These are phyloP conservation scores for Puccinia hordei DNA, from an alignment of 1,284 basidiomycete genomes.

Conservation along the genomic window DNA sequence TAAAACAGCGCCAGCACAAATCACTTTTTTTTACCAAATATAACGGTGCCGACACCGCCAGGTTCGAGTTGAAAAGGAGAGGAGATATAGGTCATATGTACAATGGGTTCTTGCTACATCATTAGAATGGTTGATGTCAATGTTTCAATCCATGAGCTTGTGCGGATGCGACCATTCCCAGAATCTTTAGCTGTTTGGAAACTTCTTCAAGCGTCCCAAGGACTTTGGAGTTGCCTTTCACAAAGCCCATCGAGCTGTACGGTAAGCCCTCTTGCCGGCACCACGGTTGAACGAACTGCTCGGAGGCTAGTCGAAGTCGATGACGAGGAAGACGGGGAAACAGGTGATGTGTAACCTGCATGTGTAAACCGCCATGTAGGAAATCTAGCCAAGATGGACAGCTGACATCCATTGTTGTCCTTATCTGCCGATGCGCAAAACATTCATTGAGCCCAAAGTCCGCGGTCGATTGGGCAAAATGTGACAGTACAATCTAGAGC, in stretches of 20 bases:
- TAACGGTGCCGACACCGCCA: not conserved
- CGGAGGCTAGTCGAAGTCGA: slow-evolving; percentile 78
- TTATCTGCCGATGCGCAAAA: slow-evolving; percentile 87
- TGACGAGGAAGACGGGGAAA: slow-evolving; percentile 94
- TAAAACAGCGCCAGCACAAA: not conserved
- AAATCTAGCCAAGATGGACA: slow-evolving; percentile 82
- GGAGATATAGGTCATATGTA: not conserved
- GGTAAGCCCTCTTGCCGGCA: slow-evolving; percentile 71
- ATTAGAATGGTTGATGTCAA: not conserved
- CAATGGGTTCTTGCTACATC: not conserved
- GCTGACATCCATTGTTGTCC: slow-evolving; percentile 93
- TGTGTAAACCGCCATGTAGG: slow-evolving; percentile 87
- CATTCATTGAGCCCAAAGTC: slow-evolving; percentile 89
- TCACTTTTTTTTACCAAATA: not conserved
- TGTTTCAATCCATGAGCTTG: slow-evolving; percentile 56
- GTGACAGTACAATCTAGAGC: slow-evolving; percentile 87
- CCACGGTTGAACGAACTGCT: slow-evolving; percentile 76
- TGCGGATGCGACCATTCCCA: slow-evolving; percentile 70
- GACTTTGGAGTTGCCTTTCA: slow-evolving; percentile 78
- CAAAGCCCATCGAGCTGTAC: slow-evolving; percentile 85
- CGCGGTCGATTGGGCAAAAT: slow-evolving; percentile 91
- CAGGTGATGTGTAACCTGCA: slow-evolving; percentile 95
- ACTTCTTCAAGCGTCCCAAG: slow-evolving; percentile 74
- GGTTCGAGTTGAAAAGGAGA: not conserved
- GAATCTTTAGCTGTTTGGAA: slow-evolving; percentile 76